A percentile compares a stretch with the other conserved stretches of the same genome.
These are phyloP conservation scores for Trypanosoma rangeli DNA, from an alignment of 208 protist genomes.

Conservation along the genomic window DNA sequence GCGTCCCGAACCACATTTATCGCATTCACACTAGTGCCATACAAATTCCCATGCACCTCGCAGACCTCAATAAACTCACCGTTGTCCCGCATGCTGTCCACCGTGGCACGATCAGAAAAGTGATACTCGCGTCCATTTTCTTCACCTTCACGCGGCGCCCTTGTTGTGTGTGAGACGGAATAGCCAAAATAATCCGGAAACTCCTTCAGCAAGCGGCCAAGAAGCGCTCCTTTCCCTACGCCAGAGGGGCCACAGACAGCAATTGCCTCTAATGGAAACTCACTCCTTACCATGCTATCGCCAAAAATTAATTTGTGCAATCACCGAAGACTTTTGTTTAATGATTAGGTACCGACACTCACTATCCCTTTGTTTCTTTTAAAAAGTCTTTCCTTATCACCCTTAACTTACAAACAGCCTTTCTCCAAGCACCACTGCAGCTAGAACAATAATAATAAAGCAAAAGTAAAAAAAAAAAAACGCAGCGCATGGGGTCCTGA, in stretches of 20 bases:
- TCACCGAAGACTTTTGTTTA: not conserved
- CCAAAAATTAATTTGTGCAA: not conserved
- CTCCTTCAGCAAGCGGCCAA: constrained; percentile 75
- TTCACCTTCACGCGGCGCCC: constrained; percentile 83
- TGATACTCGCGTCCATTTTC: constrained; percentile 91
- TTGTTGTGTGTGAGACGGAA: constrained; percentile 93
- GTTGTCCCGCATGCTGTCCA: constrained; percentile 65
- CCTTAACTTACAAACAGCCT: not conserved
- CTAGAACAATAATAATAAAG: not conserved
- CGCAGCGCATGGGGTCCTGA: not conserved
- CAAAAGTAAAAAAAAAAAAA: constrained; percentile 18
- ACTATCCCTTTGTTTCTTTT: not conserved
- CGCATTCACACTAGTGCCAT: constrained; percentile 91
- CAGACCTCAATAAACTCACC: constrained; percentile 92
- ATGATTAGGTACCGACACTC: not conserved
- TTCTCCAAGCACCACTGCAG: not conserved
- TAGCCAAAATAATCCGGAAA: constrained; percentile 83
- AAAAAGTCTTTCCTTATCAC: not conserved
- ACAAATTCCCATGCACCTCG: constrained; percentile 94
- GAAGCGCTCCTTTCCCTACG: constrained; percentile 93
- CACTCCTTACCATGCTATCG: not conserved
- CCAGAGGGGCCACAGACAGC: constrained; percentile 92
- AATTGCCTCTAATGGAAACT: constrained; percentile 65
- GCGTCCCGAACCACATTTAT: constrained; percentile 68
- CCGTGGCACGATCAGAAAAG: constrained; percentile 70